phyloP scores from a whole-genome alignment of 306 rosid species.

The Sicyos edulis region DNA sequence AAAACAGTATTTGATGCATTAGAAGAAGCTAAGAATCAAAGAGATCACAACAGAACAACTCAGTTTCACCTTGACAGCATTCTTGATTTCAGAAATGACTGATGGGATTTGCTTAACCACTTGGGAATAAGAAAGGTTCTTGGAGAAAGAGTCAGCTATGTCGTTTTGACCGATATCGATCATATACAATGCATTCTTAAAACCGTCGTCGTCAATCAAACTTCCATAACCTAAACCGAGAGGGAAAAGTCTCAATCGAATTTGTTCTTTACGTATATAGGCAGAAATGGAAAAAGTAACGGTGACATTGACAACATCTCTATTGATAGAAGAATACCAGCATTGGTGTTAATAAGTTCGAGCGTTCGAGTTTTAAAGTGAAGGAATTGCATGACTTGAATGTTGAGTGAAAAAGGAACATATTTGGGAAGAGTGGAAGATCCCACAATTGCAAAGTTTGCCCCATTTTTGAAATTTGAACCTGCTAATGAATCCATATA shows the following conservation, averaged over 20 bases:
- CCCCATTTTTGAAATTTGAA: constrained; percentile 69
- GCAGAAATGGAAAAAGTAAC: background rate
- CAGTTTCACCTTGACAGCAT: constrained; percentile 49
- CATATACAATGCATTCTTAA: constrained; percentile 69
- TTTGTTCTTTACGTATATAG: background rate
- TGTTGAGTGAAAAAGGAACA: constrained; percentile 71
- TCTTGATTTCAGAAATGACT: constrained; percentile 50
- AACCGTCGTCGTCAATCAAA: constrained; percentile 45
- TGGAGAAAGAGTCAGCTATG: constrained; percentile 63
- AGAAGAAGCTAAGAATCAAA: background rate
- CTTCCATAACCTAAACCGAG: constrained; percentile 39
- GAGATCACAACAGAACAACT: background rate
- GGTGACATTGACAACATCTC: background rate
- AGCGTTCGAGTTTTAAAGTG: constrained; percentile 66
- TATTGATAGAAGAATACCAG: constrained; percentile 37
- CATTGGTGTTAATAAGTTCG: constrained; percentile 31
- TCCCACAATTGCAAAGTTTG: constrained; percentile 85
- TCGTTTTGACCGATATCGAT: constrained; percentile 95
- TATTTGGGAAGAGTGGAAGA: constrained; percentile 75
- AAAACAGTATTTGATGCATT: background rate
- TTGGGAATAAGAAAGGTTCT: constrained; percentile 45
- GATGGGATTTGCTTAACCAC: constrained; percentile 57
- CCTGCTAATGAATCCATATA: constrained; percentile 68
- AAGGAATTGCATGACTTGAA: constrained; percentile 80
- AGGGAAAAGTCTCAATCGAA: background rate